A percentile compares a stretch with the other conserved stretches of the same genome.
These are phyloP conservation scores for Bryoglossum gracile DNA, from an alignment of 495 filamentous ascomycete species.

Conservation along the genomic window DNA sequence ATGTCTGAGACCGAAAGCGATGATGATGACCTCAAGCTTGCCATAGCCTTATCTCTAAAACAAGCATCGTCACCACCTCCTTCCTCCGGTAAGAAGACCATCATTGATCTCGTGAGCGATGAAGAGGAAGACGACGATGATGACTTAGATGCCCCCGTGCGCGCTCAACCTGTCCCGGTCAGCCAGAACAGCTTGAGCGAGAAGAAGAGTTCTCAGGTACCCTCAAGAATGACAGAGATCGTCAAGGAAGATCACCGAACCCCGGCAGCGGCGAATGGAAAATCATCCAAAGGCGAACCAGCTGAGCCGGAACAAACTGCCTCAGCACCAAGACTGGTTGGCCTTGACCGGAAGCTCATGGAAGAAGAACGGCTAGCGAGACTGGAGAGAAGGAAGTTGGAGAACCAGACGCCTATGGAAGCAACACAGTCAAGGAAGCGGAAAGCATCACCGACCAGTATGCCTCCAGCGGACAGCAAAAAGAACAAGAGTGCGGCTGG, in stretches of 20 bases:
- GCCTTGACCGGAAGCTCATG: constrained; percentile 69
- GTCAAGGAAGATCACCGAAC: neutral
- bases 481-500: too few relatives aligned
- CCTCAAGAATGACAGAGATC: neutral
- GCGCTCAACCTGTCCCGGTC: neutral
- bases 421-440: constrained; percentile 34
- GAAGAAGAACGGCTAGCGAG: constrained; percentile 77
- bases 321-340: neutral
- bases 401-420: neutral
- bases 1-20: constrained; percentile 32
- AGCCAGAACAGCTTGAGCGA: neutral
- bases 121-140: constrained; percentile 19
- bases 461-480: neutral
- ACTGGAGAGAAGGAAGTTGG: constrained; percentile 23
- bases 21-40: constrained; percentile 41
- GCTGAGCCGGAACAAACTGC: neutral
- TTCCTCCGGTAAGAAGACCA: neutral
- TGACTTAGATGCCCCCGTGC: constrained; percentile 15
- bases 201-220: neutral
- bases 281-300: neutral
- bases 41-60: constrained; percentile 47
- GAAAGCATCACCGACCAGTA: constrained; percentile 45
- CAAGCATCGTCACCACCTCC: constrained; percentile 2
- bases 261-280: neutral
- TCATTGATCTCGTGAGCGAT: constrained; percentile 25